Conservation (phyloP, 176 grass and related monocot species). For the Ampelocalamus luodianensis region DNA sequence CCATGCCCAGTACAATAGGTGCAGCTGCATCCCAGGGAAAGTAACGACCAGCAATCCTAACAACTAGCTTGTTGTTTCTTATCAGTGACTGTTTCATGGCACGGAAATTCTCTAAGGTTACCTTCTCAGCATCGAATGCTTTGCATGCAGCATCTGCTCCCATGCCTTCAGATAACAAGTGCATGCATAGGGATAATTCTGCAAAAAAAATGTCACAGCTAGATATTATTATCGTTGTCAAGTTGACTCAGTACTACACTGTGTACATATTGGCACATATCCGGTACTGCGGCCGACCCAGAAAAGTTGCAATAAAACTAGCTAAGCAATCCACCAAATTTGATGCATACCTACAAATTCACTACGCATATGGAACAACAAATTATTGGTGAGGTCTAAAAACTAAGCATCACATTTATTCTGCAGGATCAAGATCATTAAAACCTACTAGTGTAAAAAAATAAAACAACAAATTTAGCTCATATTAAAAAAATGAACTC, state of each 20-base stretch:
- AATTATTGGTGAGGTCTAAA: background rate
- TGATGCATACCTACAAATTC: conserved; percentile 32
- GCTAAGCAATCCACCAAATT: conserved; percentile 7
- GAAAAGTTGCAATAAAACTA: conserved; percentile 36
- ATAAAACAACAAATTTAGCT: background rate
- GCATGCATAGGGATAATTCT: conserved; percentile 92
- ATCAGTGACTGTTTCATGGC: conserved; percentile 66
- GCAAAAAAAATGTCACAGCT: conserved; percentile 48
- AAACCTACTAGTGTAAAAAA: conserved; percentile 26
- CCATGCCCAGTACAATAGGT: conserved; percentile 62
- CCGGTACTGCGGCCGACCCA: conserved; percentile 31
- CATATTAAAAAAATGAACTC: conserved; percentile 40
- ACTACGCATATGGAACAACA: conserved; percentile 2
- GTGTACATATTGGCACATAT: background rate
- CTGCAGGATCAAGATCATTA: conserved; percentile 35
- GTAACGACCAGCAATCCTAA: conserved; percentile 77
- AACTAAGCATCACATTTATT: conserved; percentile 26
- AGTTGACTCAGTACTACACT: conserved; percentile 4
- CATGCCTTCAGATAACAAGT: conserved; percentile 91
- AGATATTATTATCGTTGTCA: conserved; percentile 30
- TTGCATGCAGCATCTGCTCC: conserved; percentile 73
- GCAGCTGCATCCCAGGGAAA: conserved; percentile 82
- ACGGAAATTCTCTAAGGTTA: conserved; percentile 79
- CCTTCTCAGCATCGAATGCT: conserved; percentile 79
- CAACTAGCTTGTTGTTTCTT: conserved; percentile 76